Base-by-base conservation (phyloP, 208 protist species). In the Trypanosomatidae sp. region DNA sequence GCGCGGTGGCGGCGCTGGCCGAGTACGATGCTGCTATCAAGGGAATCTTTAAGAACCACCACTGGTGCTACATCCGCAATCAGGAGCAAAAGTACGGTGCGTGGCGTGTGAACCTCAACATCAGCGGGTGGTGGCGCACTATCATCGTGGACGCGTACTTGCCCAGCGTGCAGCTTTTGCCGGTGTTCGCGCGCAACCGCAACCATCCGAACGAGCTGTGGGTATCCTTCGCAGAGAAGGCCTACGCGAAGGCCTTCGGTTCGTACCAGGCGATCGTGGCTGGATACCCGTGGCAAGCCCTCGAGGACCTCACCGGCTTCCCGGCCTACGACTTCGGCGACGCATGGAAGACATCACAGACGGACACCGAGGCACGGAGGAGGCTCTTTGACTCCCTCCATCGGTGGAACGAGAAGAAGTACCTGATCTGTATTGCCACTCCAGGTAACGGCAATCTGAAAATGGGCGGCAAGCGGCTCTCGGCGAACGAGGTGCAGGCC, bases 221-320 rank as follows among this genome's bases (percentile, higher is more conserved):
- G 92, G 76, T 86, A 3, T 91, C 84, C 9, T 82, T 92, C 41
- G 47, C 93, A 36, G 86, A 97, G 69, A 95, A 97, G 74, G 92
- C 87, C 55, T 95, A 97, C 81, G 91, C 91, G 13, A 97, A 97
- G 81, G 71, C 79, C 5, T 82, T 90, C 52, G 91, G 92, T 43
- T 92, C 86, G 19, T 95, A 96, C 73, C 77, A 82, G 68, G 80
- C 87, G 36, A 89, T 96, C 70, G 80, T 80, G 47, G 85, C 70
- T 9, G 91, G 87, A 36, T 81, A 84, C 68, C 74, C 86, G 19
- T 79, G 73, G 66, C 74, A 93, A 46, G 91, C 86, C 8, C 80
- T 92, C 65, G 76, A 86, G 44, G 86, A 95, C 66, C 82, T 94
- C 22, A 91, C 87, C 39, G 87, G 89, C 59, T 89, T 83, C 47